These are phyloP conservation scores for Setaria viridis DNA, from an alignment of 202 grass and related monocot genomes.

Conservation along the genomic window DNA sequence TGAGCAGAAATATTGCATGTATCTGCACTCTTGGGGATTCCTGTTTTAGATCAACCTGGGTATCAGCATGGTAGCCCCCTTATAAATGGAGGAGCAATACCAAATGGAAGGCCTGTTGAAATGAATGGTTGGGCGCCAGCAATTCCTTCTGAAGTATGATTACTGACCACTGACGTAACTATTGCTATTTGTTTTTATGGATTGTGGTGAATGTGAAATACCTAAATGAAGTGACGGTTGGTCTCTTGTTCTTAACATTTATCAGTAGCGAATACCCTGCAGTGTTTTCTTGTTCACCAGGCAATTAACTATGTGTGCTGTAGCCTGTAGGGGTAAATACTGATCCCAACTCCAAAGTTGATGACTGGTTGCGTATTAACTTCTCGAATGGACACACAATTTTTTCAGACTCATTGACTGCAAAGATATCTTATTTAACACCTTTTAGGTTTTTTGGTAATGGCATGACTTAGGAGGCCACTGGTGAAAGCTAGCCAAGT, in stretches of 20 bases:
- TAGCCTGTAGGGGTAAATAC: not conserved
- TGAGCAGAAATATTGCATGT: slow-evolving; percentile 54
- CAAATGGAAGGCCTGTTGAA: slow-evolving; percentile 43
- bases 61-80: slow-evolving; percentile 52
- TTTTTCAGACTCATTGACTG: not conserved
- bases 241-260: not conserved
- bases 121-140: slow-evolving; percentile 43
- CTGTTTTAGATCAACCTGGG: slow-evolving; percentile 52
- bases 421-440: not conserved
- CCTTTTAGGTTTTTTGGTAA: not conserved
- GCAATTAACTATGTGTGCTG: not conserved
- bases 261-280: not conserved
- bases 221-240: not conserved
- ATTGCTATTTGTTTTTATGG: slow-evolving; percentile 25
- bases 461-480: not conserved
- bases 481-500: not conserved
- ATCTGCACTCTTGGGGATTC: slow-evolving; percentile 46
- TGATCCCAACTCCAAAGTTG: not conserved
- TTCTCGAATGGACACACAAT: not conserved
- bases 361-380: not conserved
- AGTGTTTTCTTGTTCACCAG: not conserved
- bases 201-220: not conserved
- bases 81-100: slow-evolving; percentile 43
- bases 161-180: slow-evolving; percentile 45
- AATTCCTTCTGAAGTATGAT: slow-evolving; percentile 37